These are phyloP conservation scores for Chaetomium fimeti DNA, from an alignment of 495 filamentous ascomycete species.

Conservation along the genomic window DNA sequence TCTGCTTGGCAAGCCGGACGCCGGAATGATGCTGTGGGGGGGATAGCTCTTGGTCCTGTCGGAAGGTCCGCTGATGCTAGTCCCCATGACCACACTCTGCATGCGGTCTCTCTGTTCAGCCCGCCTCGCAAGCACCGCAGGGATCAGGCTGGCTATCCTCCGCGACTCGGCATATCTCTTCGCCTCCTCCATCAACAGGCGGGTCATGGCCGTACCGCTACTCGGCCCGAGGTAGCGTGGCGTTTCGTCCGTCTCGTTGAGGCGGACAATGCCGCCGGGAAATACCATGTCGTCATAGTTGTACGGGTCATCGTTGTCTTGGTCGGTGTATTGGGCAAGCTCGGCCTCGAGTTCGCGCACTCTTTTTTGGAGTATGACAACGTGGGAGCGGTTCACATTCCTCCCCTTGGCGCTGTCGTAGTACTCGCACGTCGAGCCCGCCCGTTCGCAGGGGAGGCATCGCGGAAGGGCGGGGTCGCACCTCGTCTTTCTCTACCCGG, in stretches of 20 bases:
- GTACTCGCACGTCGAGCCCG: conserved; percentile 86
- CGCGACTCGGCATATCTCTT: conserved; percentile 82
- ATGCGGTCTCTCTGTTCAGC: conserved; percentile 37
- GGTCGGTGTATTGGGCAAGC: conserved; percentile 59
- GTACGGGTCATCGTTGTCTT: conserved; percentile 59
- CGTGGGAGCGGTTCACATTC: conserved; percentile 79
- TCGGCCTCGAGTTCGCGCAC: conserved; percentile 76
- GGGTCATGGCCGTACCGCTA: conserved; percentile 90
- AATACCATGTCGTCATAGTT: conserved; percentile 79
- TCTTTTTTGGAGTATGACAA: conserved; percentile 79
- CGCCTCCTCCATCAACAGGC: conserved; percentile 90
- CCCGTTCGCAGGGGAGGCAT: conserved; percentile 90
- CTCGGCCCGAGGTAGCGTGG: conserved; percentile 85
- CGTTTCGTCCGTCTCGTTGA: conserved; percentile 75
- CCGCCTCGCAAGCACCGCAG: conserved; percentile 51
- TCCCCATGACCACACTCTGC: conserved; percentile 35
- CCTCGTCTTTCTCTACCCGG: conserved; percentile 85
- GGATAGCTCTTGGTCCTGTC: conserved; percentile 61
- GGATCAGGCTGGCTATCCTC: conserved; percentile 84
- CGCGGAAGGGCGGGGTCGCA: conserved; percentile 88
- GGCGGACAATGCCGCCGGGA: conserved; percentile 74
- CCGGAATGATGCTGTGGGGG: conserved; percentile 71
- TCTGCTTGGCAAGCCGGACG: conserved; percentile 63
- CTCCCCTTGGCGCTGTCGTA: conserved; percentile 78
- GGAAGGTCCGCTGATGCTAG: conserved; percentile 38